Percentiles rank a stretch among this genome's conserved stretches.
Conservation (phyloP, 129 eudicot species). For the Glebionis coronaria region DNA sequence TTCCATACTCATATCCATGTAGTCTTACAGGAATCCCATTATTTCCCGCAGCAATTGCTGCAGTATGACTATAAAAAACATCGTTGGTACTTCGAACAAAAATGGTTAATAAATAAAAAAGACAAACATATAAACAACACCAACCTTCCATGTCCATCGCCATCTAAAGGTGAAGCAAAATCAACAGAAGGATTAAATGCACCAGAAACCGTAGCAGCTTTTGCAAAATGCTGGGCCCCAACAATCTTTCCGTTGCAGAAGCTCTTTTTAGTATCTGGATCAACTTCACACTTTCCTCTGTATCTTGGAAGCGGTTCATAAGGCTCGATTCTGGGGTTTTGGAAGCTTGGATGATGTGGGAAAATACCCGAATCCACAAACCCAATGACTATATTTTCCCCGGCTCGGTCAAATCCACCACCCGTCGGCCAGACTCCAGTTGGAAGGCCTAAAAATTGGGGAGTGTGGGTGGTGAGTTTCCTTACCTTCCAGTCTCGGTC, state of each 20-base stretch:
- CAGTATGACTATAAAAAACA: constrained; percentile 74
- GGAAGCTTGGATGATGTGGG: constrained; percentile 92
- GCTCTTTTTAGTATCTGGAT: constrained; percentile 61
- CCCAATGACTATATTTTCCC: constrained; percentile 95
- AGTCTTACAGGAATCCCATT: constrained; percentile 91
- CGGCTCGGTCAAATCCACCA: constrained; percentile 93
- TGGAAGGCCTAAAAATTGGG: constrained; percentile 93
- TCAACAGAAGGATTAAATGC: constrained; percentile 75
- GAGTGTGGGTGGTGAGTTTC: constrained; percentile 94
- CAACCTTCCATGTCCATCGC: constrained; percentile 99
- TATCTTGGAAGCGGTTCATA: constrained; percentile 86
- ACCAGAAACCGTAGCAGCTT: constrained; percentile 94
- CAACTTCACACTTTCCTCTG: constrained; percentile 95
- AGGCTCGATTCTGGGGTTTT: constrained; percentile 51
- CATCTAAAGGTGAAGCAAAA: constrained; percentile 98
- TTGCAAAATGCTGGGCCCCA: constrained; percentile 98
- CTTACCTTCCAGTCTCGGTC: constrained; percentile 91
- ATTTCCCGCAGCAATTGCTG: constrained; percentile 97
- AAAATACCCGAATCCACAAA: constrained; percentile 95
- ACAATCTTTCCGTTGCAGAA: constrained; percentile 94
- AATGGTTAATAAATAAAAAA: not conserved
- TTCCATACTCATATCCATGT: constrained; percentile 88
- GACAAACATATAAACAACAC: not conserved
- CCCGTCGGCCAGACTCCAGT: constrained; percentile 99
- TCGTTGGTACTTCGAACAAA: constrained; percentile 2